A percentile compares a stretch with the other conserved stretches of the same genome.
phyloP scores from a whole-genome alignment of 78 protist species.

The Dictyostelium brefeldianum region DNA sequence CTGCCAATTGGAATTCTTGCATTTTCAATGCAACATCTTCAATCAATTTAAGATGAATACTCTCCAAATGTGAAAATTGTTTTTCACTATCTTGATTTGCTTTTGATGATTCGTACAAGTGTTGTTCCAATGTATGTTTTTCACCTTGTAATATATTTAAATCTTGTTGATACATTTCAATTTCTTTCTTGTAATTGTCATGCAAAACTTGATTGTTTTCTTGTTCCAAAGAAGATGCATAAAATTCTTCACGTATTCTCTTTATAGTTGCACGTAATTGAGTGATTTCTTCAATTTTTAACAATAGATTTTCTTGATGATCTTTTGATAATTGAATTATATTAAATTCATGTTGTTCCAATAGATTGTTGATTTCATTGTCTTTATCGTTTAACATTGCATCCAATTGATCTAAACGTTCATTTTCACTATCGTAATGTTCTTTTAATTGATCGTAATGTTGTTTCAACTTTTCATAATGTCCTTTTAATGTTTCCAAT shows the following conservation, averaged over 20 bases:
- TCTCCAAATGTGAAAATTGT: background rate
- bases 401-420: background rate
- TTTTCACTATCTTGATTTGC: background rate
- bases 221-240: background rate
- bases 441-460: background rate
- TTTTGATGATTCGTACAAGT: background rate
- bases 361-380: background rate
- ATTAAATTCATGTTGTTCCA: background rate
- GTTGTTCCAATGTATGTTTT: background rate
- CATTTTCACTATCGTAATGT: background rate
- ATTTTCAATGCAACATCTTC: background rate
- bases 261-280: constrained; percentile 8
- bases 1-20: background rate
- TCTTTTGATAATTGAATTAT: background rate
- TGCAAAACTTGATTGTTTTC: background rate
- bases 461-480: background rate
- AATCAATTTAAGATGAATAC: background rate
- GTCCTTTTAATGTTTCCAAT: background rate
- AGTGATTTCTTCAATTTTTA: background rate
- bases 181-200: background rate
- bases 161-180: background rate
- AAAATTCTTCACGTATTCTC: constrained; percentile 8
- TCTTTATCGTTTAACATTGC: background rate
- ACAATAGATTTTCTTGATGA: background rate
- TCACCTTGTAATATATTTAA: background rate